A percentile compares a stretch with the other conserved stretches of the same genome.
phyloP scores from a whole-genome alignment of 352 stramenopile genomes.

The Sclerospora graminicola region DNA sequence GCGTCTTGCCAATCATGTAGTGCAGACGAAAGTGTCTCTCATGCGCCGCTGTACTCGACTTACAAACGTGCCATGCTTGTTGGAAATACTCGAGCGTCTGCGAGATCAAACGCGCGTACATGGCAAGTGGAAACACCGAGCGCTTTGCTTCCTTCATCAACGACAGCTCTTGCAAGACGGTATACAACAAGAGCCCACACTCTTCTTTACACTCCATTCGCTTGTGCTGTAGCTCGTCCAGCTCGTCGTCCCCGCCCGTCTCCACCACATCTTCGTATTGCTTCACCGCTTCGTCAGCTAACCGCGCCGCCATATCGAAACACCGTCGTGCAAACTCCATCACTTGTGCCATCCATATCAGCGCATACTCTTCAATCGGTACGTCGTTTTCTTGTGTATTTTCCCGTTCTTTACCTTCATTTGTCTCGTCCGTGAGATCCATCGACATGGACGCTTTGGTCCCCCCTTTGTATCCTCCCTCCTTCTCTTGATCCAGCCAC shows the following conservation, averaged over 20 bases:
- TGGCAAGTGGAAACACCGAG: slow-evolving; percentile 14
- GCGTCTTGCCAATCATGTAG: slow-evolving; percentile 67
- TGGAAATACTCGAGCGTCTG: slow-evolving; percentile 31
- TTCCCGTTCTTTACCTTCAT: not conserved
- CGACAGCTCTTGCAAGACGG: slow-evolving; percentile 53
- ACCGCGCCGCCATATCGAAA: slow-evolving; percentile 47
- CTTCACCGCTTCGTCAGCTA: slow-evolving; percentile 17
- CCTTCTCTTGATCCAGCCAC: slow-evolving; percentile 27
- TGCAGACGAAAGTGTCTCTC: slow-evolving; percentile 53
- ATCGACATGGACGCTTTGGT: slow-evolving; percentile 1
- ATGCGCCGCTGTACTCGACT: slow-evolving; percentile 22
- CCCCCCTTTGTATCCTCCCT: slow-evolving; percentile 4
- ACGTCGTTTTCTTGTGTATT: slow-evolving; percentile 2
- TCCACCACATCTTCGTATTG: not conserved
- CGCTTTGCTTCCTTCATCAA: slow-evolving; percentile 28
- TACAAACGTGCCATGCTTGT: slow-evolving; percentile 24
- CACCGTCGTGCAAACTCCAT: slow-evolving; percentile 58
- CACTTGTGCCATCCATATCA: slow-evolving; percentile 35
- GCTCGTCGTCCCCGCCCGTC: slow-evolving; percentile 7
- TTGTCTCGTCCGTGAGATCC: slow-evolving; percentile 2
- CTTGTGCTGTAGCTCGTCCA: slow-evolving; percentile 23
- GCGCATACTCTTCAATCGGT: slow-evolving; percentile 35
- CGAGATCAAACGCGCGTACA: slow-evolving; percentile 23
- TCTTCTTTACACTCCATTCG: slow-evolving; percentile 65
- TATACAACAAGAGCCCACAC: slow-evolving; percentile 62